Base-by-base conservation (phyloP, 1,139 yeast species). In the Magnusiomyces suaveolens region DNA sequence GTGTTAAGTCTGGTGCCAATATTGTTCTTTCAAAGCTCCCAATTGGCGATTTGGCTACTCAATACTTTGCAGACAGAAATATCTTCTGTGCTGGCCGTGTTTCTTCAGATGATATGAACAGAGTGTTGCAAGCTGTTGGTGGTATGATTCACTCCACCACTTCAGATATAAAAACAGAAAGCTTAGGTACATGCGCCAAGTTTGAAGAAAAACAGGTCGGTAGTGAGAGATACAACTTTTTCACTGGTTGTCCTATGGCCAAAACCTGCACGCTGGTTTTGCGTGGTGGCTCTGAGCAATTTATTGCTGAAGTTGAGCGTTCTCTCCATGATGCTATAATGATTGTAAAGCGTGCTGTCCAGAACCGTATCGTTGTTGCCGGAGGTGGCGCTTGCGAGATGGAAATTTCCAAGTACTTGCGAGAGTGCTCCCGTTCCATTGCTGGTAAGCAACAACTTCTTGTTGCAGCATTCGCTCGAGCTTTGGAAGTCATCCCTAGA, bases 331-430 rank as follows among this genome's bases (percentile, higher is more conserved):
- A 92, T 72, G 98, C 98, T 52, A 89, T 92, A 53, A 92, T 92
- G 98, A 89, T 94, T 70, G 97, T 92, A 51, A 90, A 90, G 74
- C 80, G 98, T 65, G 95, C 97, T 1, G 83, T 92, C 50, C 84
- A 86, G 66, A 92, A 89, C 68, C 85, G 82, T 65, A 75, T 81
- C 39, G 83, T 94, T 60, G 98, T 92, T 58, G 97, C 96, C 18
- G 99, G 99, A 57, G 99, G 99, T 61, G 99, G 99, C 60, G 99
- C 99, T 49, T 86, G 90, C 60, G 98, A 92, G 71, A 94, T 92
- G 98, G 97, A 92, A 69, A 69, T 94, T 51, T 89, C 97, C 46
- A 87, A 83, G 68, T 81, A 85, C 68, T 78, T 94, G 63, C 81
- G 98, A 65, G 97, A 88, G 63, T 81, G 83, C 66, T 84, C 97